Evolutionary conservation across 108 stramenopile species (phyloP), one percentile per base, ranked within the genome.

Genomic region (Pseudonitzschia delicatissima): DNA sequence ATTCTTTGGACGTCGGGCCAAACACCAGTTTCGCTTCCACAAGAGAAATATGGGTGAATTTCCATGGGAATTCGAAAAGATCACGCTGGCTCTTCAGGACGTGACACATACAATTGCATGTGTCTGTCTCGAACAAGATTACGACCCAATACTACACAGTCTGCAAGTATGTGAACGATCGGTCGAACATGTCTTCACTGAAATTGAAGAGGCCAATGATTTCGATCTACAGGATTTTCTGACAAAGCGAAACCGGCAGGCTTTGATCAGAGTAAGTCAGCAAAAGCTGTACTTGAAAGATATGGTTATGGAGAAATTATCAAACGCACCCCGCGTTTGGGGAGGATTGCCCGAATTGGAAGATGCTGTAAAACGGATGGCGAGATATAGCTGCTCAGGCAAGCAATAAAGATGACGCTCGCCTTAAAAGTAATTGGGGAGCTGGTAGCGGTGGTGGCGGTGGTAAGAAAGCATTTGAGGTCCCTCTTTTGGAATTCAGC

Each of bases 31-130:
- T 21, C 50, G 17, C 5, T 73, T 18, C 29, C 44, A n/a, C 44
- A 66, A 42, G n/a, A 17, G 65, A 26, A 58, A 52, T 34, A 37
- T 66, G 2, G 58, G 28, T 5, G 58, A 65, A 28, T 73, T 73
- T 51, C 72, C 72, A 23, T 73, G 72, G 72, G 61, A 65, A 39
- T 61, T 61, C 39, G 47, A 65, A 28, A 35, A 48, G 4, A 51
- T 73, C 31, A 65, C 27, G 29, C 12, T 53, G 23, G 72, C 72
- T 15, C 45, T 73, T 13, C 44, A 53, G 17, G 62, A 66, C 35
- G 72, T 73, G 29, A 60, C 45, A 20, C 62, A 62, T 28, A 45
- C 32, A 12, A 57, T 71, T 21, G 40, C 62, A 11, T 17, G 34
- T 13, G 29, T 48, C 32, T 71, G 70, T 33, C 18, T 71, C 25